Evolutionary conservation across 257 asterid genomes (phyloP), one percentile per base, ranked within the genome.

Genomic region (Sherardia arvensis): DNA sequence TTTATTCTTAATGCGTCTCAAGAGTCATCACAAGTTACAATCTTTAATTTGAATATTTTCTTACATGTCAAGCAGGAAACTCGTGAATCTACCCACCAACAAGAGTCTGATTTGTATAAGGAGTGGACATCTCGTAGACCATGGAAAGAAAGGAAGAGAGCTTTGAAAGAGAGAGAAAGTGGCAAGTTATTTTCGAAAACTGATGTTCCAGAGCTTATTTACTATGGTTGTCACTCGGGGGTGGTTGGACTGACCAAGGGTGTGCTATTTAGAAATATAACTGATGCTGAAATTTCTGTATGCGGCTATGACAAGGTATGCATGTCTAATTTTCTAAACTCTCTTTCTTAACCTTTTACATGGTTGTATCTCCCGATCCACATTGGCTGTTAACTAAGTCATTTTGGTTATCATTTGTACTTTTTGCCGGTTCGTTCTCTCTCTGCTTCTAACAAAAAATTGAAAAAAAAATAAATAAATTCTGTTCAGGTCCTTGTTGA

Each of bases 201-300:
- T 76, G 85, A 86, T 68, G 95, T 78, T 65, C 96, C 96, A 21
- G 96, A 88, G 69, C 87, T 91, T 73, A 77, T 91, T 72, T 91
- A 76, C 72, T 86, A 91, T 63, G 98, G 98, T 25, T 36, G 57
- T 47, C 59, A 79, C 32, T 86, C 98, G 61, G 98, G 98, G 62
- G 88, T 91, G 53, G 80, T 91, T 78, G 96, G 98, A 69, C 67
- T 73, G 68, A 83, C 83, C 47, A 91, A 80, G 73, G 53, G 18
- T 29, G 74, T 75, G n/a, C 71, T 91, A 56, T 86, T 68, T 82
- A 71, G 62, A 66, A 64, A 61, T 26, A 64, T 68, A 53, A 61
- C 75, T 25, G 76, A 68, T 64, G 38, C 26, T 53, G 83, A 82
- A 66, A 69, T 86, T 61, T 74, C 63, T n/a, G 76, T 69, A 38